Base-by-base conservation (phyloP, 202 grass and related monocot species). In the Musa balbisiana region DNA sequence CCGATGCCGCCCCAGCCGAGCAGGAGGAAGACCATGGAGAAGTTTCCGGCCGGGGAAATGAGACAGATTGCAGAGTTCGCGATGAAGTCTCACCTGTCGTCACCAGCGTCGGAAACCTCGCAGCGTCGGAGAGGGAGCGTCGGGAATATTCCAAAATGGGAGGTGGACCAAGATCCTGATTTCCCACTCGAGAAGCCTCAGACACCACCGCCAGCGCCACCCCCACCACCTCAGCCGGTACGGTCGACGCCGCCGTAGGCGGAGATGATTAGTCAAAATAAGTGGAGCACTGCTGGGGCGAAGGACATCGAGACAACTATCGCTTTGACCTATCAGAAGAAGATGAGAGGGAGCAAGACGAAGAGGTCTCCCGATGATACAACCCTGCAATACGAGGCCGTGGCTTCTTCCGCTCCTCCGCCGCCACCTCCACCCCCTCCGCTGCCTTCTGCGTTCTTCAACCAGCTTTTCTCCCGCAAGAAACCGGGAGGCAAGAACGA, bases 291-390 rank as follows among this genome's bases (percentile, higher is more conserved):
- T 24, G 85, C 85, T n/a, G 85, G 91, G 19, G 85, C 88, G 26
- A 94, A 89, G 79, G 95, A 98, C 77, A 69, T 98, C 49, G 91
- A 91, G 17, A 82, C 87, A 52, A 87, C 91, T 68, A 87, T 92
- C 62, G 87, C 95, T 66, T 77, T 83, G 11, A 92, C 89, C 77
- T 89, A 86, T 67, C 86, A 89, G 81, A 98, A 88, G 89, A 94
- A 91, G 76, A 89, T 79, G 81, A 90, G 90, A 79, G 84, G 82
- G 60, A 84, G 85, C 11, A 93, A 87, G 70, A 94, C 83, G 80
- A 83, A 77, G 51, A 83, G 43, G 58, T 73, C 80, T 76, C 78
- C 89, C 83, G 78, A 78, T 52, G 79, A 74, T 69, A 25, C 23
- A 8, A 51, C 80, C 0, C 49, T 51, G 24, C 56, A 3, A 5